Evolutionary conservation across 108 stramenopile species (phyloP).

Genomic region (Conticribra weissflogii): DNA sequence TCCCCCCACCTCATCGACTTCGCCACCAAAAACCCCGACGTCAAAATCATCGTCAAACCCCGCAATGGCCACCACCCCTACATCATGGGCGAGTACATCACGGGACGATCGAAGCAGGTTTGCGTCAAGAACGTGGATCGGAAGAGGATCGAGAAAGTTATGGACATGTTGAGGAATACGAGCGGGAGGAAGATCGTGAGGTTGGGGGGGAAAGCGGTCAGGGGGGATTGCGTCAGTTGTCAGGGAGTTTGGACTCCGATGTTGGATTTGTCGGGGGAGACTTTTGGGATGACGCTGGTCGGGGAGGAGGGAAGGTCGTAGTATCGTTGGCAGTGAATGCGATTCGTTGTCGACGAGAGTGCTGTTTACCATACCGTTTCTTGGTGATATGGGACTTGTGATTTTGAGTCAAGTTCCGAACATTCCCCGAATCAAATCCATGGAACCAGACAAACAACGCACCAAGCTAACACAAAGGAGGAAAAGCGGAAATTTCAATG

Average conservation of each 20-base stretch:
- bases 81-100: constrained; percentile 71
- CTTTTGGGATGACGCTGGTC: constrained; percentile 26
- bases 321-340: no score
- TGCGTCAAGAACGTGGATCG: constrained; percentile 67
- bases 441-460: no score
- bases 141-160: constrained; percentile 55
- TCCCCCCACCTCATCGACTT: constrained; percentile 64
- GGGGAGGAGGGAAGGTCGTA: constrained; percentile 1
- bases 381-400: no score
- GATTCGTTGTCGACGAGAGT: no score
- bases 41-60: constrained; percentile 62
- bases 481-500: no score
- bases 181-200: constrained; percentile 85
- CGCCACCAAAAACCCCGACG: constrained; percentile 60
- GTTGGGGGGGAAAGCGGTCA: constrained; percentile 67
- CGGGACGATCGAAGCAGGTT: constrained; percentile 66
- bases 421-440: no score
- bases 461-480: no score
- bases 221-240: constrained; percentile 71
- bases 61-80: constrained; percentile 82
- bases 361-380: no score
- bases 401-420: no score
- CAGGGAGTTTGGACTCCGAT: constrained; percentile 91
- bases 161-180: constrained; percentile 70
- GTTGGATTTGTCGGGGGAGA: constrained; percentile 50